Percentiles rank a stretch among this genome's conserved stretches.
phyloP scores from a whole-genome alignment of 129 eudicot genomes.

The Flaveria linearis region DNA sequence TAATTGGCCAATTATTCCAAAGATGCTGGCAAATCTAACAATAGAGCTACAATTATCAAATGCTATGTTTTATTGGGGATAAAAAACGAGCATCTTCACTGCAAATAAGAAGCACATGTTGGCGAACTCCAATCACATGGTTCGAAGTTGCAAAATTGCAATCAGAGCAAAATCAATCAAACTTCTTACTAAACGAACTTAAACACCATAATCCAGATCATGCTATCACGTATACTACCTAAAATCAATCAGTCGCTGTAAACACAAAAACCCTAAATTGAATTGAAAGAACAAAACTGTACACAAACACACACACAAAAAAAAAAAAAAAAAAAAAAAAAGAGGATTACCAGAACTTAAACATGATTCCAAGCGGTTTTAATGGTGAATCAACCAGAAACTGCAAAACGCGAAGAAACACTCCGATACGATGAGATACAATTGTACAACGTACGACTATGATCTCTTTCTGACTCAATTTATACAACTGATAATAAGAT shows the following conservation, averaged over 20 bases:
- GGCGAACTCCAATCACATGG: too few species aligned
- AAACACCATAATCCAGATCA: not conserved
- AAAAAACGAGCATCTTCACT: too few species aligned
- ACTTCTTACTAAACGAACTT: not conserved
- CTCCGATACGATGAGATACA: slow-evolving; percentile 12
- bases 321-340: too few species aligned
- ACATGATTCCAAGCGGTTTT: slow-evolving; percentile 23
- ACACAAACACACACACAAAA: too few species aligned
- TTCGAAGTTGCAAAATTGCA: too few species aligned
- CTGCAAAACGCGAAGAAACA: not conserved
- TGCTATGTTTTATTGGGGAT: too few species aligned
- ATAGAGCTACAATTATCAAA: too few species aligned
- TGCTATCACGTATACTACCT: not conserved
- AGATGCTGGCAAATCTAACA: too few species aligned
- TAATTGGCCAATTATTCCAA: too few species aligned
- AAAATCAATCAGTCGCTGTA: not conserved
- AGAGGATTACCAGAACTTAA: slow-evolving; percentile 32
- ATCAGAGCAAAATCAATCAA: not conserved
- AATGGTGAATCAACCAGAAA: not conserved
- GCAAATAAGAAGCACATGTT: not conserved
- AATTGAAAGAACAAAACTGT: not conserved
- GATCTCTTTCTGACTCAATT: not conserved
- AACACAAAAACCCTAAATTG: slow-evolving; percentile 5
- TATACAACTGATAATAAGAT: not conserved
- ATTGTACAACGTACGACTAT: not conserved